Base-by-base conservation (phyloP, 2,329 filamentous ascomycete species). In the Ceratocystis harringtonii region DNA sequence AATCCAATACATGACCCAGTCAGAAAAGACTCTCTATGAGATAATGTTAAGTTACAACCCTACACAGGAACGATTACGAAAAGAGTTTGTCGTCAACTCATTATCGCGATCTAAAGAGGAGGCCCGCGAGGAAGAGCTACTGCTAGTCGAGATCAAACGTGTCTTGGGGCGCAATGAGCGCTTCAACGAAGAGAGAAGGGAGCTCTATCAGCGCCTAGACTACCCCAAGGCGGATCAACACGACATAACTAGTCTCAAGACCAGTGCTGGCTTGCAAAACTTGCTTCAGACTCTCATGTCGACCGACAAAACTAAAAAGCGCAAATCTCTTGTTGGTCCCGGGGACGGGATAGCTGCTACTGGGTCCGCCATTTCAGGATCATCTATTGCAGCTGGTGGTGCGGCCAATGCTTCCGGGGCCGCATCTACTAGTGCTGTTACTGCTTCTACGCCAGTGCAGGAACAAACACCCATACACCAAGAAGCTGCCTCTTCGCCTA, bases 281-380 rank as follows among this genome's bases (percentile, higher is more conserved):
- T 81, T 97, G 19, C 83, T 96, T 67, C 86, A 92, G 72, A 91
- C 87, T 69, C 83, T 97, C 44, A 83, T 95, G 74, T 84, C 83
- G 66, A 86, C 86, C 64, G 92, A 96, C 75, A 92, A 94, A 74
- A 86, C 85, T 68, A 95, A 95, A 79, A 96, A 96, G 76, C 86
- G 90, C 67, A 90, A 86, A 73, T 86, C 86, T 3, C 77, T 88
- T 30, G 80, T 87, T 71, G 84, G 81, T 2, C 80, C 87, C 71
- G 84, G 81, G 2, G 77, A 79, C 7, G 86, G 87, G 30, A 80
- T 78, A 32, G 74, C 75, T 36, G 81, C 78, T 66, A 78, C 81
- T 8, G 75, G 71, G 69, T 73, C 71, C 63, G 75, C 72, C 69
- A 74, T 74, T 8, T 72, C 71, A 57, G 61, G 48, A 1, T n/a